Evolutionary conservation across 495 filamentous ascomycete genomes (phyloP), one percentile per base, ranked within the genome.

Genomic region (Friedmanniomyces simplex): DNA sequence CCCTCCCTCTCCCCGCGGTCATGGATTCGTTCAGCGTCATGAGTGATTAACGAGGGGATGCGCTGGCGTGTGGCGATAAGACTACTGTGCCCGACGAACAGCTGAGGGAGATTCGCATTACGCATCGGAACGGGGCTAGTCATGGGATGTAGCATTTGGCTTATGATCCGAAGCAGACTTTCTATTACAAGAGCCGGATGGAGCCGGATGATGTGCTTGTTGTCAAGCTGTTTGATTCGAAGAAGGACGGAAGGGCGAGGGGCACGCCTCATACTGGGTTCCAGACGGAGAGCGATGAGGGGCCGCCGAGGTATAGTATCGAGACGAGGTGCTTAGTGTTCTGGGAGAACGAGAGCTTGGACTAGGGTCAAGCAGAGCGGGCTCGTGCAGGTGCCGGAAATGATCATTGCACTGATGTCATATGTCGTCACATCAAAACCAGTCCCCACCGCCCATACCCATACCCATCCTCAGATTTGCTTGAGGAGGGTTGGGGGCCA

Each of bases 401-500:
- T 49, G 6, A 26, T 49, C 46, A 24, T 49, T 43, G 39, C 46
- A 51, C 12, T 51, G 26, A 16, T 51, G 11, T n/a, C n/a, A n/a
- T 4, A 18, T 18, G 16, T 49, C 46, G 5, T 28, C 24, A 21
- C n/a, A 41, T 50, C 24, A 57, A 20, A 57, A 58, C 55, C 55
- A 58, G 22, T 52, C 55, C 7, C 55, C 55, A 4, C 55, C 55
- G 24, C 49, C 56, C 56, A 59, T 52, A 10, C 56, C 50, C 56
- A 59, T 59, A 18, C 56, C 50, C 49, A 59, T 52, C 48, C 50
- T 53, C 48, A 59, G 34, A 59, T 59, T 57, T 2, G 11, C 16
- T 42, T 49, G 45, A 11, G 13, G 28, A 46, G 51, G 5, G 34
- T 52, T 52, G 7, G 22, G 46, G 4, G 46, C 46, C 2, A 24